phyloP scores from a whole-genome alignment of 1,284 basidiomycete species.

The Ustilago vetiveriae region DNA sequence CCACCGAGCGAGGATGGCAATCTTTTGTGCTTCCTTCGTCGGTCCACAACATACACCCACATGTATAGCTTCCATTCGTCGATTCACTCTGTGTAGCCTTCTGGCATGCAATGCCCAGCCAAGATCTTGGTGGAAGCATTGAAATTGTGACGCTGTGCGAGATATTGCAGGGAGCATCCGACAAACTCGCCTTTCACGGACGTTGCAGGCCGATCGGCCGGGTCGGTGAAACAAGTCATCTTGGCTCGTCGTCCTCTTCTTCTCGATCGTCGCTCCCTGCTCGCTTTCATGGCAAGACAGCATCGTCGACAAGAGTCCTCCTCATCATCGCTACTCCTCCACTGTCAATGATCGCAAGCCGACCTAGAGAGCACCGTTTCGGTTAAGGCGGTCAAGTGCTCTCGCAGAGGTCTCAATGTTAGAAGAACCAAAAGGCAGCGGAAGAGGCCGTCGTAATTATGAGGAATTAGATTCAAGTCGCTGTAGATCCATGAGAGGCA shows the following conservation, averaged over 20 bases:
- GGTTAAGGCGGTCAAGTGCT: conserved; percentile 20
- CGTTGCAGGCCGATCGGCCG: conserved; percentile 8
- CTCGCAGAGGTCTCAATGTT: neutral
- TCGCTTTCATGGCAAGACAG: too few species aligned
- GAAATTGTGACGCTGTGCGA: too few species aligned
- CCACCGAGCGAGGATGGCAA: too few species aligned
- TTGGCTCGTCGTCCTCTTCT: neutral
- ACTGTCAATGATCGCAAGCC: neutral
- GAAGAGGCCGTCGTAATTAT: conserved; percentile 28
- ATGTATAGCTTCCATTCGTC: too few species aligned
- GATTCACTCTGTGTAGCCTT: too few species aligned
- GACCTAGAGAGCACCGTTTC: neutral
- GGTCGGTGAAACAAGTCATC: neutral
- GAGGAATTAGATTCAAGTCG: conserved; percentile 26
- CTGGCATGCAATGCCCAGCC: too few species aligned
- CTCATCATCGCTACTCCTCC: too few species aligned
- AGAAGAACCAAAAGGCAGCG: neutral
- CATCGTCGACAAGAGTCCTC: too few species aligned
- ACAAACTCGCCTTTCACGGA: conserved; percentile 24
- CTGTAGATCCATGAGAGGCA: conserved; percentile 8
- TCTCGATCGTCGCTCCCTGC: conserved; percentile 5
- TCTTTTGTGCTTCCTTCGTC: too few species aligned
- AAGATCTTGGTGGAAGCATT: too few species aligned
- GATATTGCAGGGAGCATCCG: too few species aligned
- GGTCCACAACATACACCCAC: too few species aligned